Conservation (phyloP, 1,284 basidiomycete species). For the Boletus hoseneyae region DNA sequence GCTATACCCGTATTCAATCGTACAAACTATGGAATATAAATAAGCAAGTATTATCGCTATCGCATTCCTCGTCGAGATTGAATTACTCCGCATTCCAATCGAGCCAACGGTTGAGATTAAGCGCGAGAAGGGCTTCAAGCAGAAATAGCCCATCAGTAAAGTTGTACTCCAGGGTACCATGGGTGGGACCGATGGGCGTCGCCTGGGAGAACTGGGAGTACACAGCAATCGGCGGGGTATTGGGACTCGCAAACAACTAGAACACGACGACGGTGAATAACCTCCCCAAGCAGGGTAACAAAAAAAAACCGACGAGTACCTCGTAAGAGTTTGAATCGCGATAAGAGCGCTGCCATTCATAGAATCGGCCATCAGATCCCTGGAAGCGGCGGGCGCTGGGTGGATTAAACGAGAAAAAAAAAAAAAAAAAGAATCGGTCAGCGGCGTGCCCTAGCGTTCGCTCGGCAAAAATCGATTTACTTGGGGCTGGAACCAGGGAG, state of each 20-base stretch:
- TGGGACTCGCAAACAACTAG: constrained; percentile 47
- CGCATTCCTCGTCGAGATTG: constrained; percentile 16
- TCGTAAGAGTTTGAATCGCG: constrained; percentile 52
- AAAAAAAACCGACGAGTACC: constrained; percentile 22
- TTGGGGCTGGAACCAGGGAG: constrained; percentile 46
- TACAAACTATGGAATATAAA: constrained; percentile 36
- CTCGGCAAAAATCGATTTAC: constrained; percentile 30
- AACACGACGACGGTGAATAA: constrained; percentile 2
- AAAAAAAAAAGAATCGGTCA: constrained; percentile 2
- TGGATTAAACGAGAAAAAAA: constrained; percentile 9
- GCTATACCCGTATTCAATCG: constrained; percentile 32
- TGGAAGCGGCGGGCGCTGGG: constrained; percentile 57
- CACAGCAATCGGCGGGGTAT: constrained; percentile 46
- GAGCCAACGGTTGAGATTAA: constrained; percentile 72
- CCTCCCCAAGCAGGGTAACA: not conserved
- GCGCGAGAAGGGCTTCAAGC: constrained; percentile 58
- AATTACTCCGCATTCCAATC: constrained; percentile 50
- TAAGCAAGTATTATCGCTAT: constrained; percentile 25
- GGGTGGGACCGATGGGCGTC: constrained; percentile 59
- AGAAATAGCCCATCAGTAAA: constrained; percentile 60
- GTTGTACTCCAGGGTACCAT: constrained; percentile 59
- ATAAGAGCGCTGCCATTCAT: constrained; percentile 59
- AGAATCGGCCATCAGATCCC: constrained; percentile 48
- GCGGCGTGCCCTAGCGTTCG: not conserved
- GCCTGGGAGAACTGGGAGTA: constrained; percentile 51